A percentile compares a stretch with the other conserved stretches of the same genome.
Evolutionary conservation across 2,329 filamentous ascomycete species (phyloP).

Genomic region (Hypoxylon sp.): DNA sequence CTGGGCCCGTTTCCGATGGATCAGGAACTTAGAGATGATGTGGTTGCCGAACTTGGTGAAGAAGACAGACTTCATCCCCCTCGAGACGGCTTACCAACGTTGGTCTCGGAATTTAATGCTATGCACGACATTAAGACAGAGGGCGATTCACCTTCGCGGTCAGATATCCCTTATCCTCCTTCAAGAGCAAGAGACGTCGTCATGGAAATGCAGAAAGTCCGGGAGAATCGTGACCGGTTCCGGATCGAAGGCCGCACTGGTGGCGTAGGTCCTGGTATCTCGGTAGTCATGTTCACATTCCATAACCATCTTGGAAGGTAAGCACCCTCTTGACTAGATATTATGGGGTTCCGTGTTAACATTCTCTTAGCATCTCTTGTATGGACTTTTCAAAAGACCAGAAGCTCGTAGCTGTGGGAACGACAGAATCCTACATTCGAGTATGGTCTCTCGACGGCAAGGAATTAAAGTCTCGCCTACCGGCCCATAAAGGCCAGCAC

Average conservation of each 20-base stretch:
- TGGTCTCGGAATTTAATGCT: slow-evolving; percentile 89
- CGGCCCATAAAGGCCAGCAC: slow-evolving; percentile 69
- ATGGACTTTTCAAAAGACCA: slow-evolving; percentile 96
- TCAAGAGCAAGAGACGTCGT: slow-evolving; percentile 90
- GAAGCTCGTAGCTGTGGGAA: slow-evolving; percentile 87
- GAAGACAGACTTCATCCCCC: slow-evolving; percentile 85
- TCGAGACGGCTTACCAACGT: slow-evolving; percentile 74
- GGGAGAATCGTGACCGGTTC: slow-evolving; percentile 92
- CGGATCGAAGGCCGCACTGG: slow-evolving; percentile 87
- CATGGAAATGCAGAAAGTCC: slow-evolving; percentile 93
- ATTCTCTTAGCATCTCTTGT: slow-evolving; percentile 77
- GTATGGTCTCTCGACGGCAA: slow-evolving; percentile 93
- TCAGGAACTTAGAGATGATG: slow-evolving; percentile 82
- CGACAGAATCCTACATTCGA: slow-evolving; percentile 93
- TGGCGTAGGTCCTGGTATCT: slow-evolving; percentile 84
- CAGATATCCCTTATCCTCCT: slow-evolving; percentile 86
- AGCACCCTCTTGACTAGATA: slow-evolving; percentile 51
- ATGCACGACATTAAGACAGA: slow-evolving; percentile 88
- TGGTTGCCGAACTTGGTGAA: slow-evolving; percentile 87
- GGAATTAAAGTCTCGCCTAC: slow-evolving; percentile 76
- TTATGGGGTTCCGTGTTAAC: slow-evolving; percentile 12
- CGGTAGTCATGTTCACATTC: slow-evolving; percentile 97
- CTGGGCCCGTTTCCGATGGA: slow-evolving; percentile 90
- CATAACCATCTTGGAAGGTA: slow-evolving; percentile 95
- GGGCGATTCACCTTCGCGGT: slow-evolving; percentile 82